Conservation (phyloP, 2,329 filamentous ascomycete genomes). For the Fusarium hostae region DNA sequence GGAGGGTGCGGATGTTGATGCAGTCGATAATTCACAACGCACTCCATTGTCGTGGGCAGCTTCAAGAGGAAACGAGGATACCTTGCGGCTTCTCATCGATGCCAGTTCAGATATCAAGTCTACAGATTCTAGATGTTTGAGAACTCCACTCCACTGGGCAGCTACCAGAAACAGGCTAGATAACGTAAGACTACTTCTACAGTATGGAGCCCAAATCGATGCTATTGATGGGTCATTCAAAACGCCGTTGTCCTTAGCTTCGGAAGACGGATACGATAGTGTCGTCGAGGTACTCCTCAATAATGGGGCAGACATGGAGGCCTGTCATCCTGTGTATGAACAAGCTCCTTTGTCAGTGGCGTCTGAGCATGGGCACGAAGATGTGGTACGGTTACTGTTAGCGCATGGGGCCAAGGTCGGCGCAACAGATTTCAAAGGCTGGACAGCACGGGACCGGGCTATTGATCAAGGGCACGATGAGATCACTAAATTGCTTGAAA, state of each 20-base stretch:
- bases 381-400: background rate
- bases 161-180: background rate
- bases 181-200: background rate
- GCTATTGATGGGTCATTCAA: too few relatives aligned
- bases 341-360: background rate
- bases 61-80: background rate
- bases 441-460: background rate
- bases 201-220: background rate
- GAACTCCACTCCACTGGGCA: background rate
- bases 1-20: background rate
- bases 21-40: background rate
- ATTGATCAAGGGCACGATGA: too few relatives aligned
- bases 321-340: background rate
- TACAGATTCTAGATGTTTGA: fast-evolving
- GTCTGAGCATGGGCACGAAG: fast-evolving
- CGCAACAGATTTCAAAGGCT: fast-evolving
- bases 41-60: background rate
- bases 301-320: background rate
- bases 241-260: background rate
- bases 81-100: background rate
- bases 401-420: background rate
- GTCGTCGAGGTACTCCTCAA: background rate
- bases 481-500: background rate
- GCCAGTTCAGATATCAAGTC: background rate
- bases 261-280: fast-evolving